phyloP scores from a whole-genome alignment of 805 yeast genomes.

The Candida nemodendra region DNA sequence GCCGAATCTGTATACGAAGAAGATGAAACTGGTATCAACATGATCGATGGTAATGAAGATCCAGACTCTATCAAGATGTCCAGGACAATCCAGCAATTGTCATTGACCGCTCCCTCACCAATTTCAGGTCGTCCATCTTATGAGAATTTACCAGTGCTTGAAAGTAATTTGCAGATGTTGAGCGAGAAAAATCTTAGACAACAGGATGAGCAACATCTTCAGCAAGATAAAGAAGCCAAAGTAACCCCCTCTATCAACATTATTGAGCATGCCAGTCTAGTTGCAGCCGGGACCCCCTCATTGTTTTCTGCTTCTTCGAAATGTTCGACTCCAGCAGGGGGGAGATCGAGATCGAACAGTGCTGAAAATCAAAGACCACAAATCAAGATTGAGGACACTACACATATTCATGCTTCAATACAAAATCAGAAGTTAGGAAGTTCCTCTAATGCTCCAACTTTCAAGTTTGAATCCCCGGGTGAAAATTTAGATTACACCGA shows the following conservation, averaged over 20 bases:
- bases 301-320: constrained; percentile 47
- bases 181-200: constrained; percentile 25
- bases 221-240: not conserved
- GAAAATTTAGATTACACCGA: constrained; percentile 3
- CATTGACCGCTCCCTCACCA: constrained; percentile 8
- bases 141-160: constrained; percentile 10
- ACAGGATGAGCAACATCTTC: constrained; percentile 13
- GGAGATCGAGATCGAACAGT: constrained; percentile 33
- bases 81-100: constrained; percentile 15
- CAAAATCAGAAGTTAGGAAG: not conserved
- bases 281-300: constrained; percentile 51
- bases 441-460: constrained; percentile 8
- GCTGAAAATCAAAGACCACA: constrained; percentile 16
- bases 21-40: constrained; percentile 14
- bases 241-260: constrained; percentile 21
- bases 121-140: constrained; percentile 7
- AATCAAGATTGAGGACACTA: constrained; percentile 27
- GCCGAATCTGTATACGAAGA: constrained; percentile 25
- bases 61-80: constrained; percentile 16
- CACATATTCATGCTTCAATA: constrained; percentile 6
- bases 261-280: constrained; percentile 39
- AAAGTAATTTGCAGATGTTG: constrained; percentile 13
- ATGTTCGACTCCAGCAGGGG: constrained; percentile 33
- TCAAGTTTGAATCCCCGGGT: constrained; percentile 5
- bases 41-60: constrained; percentile 12